phyloP scores from a whole-genome alignment of 257 asterid genomes.

The Leonotis leonurus region DNA sequence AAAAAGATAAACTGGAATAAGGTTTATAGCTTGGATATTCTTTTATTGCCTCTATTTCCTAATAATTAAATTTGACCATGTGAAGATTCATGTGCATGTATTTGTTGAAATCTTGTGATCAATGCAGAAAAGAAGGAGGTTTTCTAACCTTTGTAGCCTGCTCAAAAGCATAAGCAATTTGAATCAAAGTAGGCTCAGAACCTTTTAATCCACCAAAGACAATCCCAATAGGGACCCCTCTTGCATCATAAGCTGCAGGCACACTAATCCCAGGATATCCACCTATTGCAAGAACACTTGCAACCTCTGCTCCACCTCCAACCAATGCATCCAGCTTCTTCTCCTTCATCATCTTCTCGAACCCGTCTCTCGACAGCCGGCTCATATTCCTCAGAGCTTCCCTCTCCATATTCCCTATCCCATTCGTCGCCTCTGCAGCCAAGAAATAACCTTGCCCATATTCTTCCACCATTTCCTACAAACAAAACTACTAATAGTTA shows the following conservation, averaged over 20 bases:
- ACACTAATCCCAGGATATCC: slow-evolving; percentile 56
- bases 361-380: slow-evolving; percentile 31
- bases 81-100: no score
- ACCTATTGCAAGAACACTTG: slow-evolving; percentile 48
- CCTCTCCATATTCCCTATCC: slow-evolving; percentile 39
- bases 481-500: neutral
- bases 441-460: slow-evolving; percentile 26
- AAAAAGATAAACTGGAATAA: no score
- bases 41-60: no score
- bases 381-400: slow-evolving; percentile 24
- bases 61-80: no score
- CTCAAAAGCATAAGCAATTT: slow-evolving; percentile 52
- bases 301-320: slow-evolving; percentile 31
- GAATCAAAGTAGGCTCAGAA: slow-evolving; percentile 39
- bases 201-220: slow-evolving; percentile 51
- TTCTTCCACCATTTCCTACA: slow-evolving; percentile 2
- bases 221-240: slow-evolving; percentile 37
- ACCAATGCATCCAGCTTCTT: slow-evolving; percentile 48
- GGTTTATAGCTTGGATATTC: no score
- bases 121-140: slow-evolving; percentile 34
- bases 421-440: slow-evolving; percentile 45
- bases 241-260: slow-evolving; percentile 45
- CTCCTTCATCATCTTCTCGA: slow-evolving; percentile 42
- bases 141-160: slow-evolving; percentile 51
- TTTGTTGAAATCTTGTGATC: no score